Evolutionary conservation across 2,329 filamentous ascomycete species (phyloP), one percentile per base, ranked within the genome.

Genomic region (Chaetomiaceae sp.): DNA sequence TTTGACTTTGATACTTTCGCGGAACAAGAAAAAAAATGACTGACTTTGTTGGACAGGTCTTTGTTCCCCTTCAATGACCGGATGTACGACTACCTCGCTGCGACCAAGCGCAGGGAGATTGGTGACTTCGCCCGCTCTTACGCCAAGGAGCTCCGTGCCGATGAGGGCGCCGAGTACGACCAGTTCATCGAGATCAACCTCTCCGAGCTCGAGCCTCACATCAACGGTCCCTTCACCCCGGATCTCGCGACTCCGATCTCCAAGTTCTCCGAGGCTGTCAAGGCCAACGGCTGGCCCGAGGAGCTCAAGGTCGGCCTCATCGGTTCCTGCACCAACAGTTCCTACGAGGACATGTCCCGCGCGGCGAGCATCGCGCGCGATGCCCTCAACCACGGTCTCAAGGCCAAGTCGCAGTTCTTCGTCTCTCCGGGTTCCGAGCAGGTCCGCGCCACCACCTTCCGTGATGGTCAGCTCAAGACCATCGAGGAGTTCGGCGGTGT

Each of bases 211-310:
- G 94, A 99, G 80, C 94, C 94, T 63, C 90, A 97, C 72, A 91
- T 99, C 79, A 99, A 99, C 79, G 94, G 94, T 62, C 94, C 94
- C 61, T 97, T 97, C 83, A 99, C 94, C 25, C 94, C 94, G 58
- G 94, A 99, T 83, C 81, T 99, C 75, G 91, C 91, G 52, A 97
- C 94, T 7, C 94, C 94, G 47, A 95, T 99, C 72, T 96, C 90
- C 76, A 94, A 96, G 79, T 96, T 97, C 79, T 90, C 88, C 75
- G 87, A 95, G 68, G 89, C 90, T 63, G 92, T 92, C 68, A 91
- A 95, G 79, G 84, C 86, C 68, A 96, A 99, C 78, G 84, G 86
- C 73, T 99, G 94, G 94, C 94, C 94, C 19, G 86, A 94, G 74
- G 91, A 96, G 70, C 81, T 99, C 68, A 96, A 96, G 79, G 94